phyloP scores from a whole-genome alignment of 805 yeast genomes.

The Lipomyces orientalis region DNA sequence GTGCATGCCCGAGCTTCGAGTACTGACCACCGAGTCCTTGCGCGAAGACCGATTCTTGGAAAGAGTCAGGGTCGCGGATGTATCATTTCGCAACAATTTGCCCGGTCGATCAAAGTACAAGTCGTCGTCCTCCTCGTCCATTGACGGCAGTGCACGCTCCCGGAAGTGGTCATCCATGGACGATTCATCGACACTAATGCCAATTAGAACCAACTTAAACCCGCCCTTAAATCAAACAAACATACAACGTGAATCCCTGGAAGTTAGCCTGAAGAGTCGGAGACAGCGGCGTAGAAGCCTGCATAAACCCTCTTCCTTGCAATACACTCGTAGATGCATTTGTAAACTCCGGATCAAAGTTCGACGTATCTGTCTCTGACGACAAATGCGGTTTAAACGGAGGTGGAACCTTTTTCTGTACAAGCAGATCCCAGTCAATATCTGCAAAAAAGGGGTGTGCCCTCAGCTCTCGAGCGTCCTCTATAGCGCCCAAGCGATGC shows the following conservation, averaged over 20 bases:
- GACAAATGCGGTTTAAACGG: constrained; percentile 94
- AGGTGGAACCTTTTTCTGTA: constrained; percentile 85
- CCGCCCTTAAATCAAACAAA: neutral
- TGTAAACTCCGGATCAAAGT: constrained; percentile 98
- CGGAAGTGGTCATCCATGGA: constrained; percentile 84
- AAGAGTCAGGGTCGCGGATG: constrained; percentile 14
- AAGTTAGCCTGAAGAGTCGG: constrained; percentile 97
- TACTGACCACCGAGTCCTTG: constrained; percentile 7
- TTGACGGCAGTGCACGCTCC: constrained; percentile 29
- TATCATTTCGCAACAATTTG: constrained; percentile 9
- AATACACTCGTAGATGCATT: constrained; percentile 85
- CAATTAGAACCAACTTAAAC: neutral
- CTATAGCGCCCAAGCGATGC: constrained; percentile 88
- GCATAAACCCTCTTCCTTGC: constrained; percentile 52
- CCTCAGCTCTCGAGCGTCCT: constrained; percentile 90
- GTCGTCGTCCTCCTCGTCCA: constrained; percentile 38
- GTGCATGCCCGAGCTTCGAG: neutral
- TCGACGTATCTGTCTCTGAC: constrained; percentile 92
- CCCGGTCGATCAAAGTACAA: constrained; percentile 6
- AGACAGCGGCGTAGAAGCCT: constrained; percentile 73
- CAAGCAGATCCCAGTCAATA: constrained; percentile 84
- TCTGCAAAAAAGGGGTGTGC: constrained; percentile 92
- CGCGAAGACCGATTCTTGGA: neutral
- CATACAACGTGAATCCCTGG: constrained; percentile 81
- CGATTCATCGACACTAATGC: constrained; percentile 77